Evolutionary conservation across 257 asterid species (phyloP), one percentile per base, ranked within the genome.

Genomic region (Verbascum thapsus): DNA sequence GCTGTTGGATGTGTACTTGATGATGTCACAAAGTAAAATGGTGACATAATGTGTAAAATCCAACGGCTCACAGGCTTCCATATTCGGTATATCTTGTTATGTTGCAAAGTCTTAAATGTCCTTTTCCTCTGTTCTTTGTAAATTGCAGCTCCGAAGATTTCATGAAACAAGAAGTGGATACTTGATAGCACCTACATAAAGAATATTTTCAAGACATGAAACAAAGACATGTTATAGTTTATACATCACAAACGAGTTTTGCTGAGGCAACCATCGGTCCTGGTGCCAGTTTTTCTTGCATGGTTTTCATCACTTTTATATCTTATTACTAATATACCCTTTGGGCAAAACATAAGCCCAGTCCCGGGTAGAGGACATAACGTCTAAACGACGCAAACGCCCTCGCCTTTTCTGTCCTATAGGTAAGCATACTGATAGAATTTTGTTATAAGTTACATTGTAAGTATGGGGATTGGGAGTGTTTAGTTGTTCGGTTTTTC

Each of bases 141-240:
- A n/a, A 15, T 48, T 74, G 75, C 79, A 72, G 88, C 79, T 76
- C 86, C 89, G 3, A 42, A 82, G 74, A 59, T 76, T 70, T 65
- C 72, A 63, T 55, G 84, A 72, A 72, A 75, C 74, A 66, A 78
- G 71, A 40, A 42, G 23, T 63, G n/a, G 59, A 58, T 69, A 41
- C 41, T 50, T 68, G 55, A 54, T 60, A 20, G 53, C 68, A 66
- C 72, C 73, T 16, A 45, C 54, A 13, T 77, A 79, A 74, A 78
- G 69, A 57, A 22, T 23, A 40, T 53, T n/a, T n/a, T 17, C 7
- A 47, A 62, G 30, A 74, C 52, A 65, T 32, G 63, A 67, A 19
- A 49, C 55, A 57, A 30, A 58, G 51, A 58, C 72, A 67, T 61
- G 68, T 62, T 60, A 76, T 26, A 26, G 32, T 26, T 26, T 26